Conservation (phyloP, 2,329 filamentous ascomycete genomes). For the Akanthomyces lecanii region DNA sequence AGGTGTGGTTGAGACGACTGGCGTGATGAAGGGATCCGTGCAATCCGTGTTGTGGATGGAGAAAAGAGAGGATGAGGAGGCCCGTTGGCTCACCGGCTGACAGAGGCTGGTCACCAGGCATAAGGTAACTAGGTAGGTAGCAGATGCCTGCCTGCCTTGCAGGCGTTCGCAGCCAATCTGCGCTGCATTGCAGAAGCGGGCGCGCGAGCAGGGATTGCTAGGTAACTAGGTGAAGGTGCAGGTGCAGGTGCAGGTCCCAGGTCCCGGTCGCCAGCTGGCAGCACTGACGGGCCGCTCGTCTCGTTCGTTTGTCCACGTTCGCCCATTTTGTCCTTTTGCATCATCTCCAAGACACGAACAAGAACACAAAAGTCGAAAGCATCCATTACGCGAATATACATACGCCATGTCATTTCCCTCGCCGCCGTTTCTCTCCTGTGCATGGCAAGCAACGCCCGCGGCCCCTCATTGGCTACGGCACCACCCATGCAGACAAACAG, state of each 20-base stretch:
- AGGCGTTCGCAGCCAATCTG: no score
- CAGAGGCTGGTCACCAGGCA: background rate
- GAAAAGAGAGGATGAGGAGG: background rate
- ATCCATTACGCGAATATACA: background rate
- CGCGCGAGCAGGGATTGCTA: background rate
- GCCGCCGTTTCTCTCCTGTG: background rate
- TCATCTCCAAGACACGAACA: background rate
- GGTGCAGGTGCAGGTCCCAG: background rate
- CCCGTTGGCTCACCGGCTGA: constrained; percentile 1
- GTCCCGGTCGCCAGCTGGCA: background rate
- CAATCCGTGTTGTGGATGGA: background rate
- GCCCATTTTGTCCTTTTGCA: background rate
- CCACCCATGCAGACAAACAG: constrained; percentile 1
- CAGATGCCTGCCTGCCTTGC: background rate
- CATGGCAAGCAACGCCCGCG: background rate
- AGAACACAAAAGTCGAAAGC: background rate
- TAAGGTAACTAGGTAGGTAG: background rate
- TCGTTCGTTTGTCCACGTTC: background rate
- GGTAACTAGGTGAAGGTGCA: background rate
- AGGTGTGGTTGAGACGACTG: background rate
- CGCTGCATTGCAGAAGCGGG: background rate
- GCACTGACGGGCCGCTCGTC: background rate
- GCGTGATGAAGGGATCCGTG: constrained; percentile 1
- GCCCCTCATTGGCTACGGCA: background rate
- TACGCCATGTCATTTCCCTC: background rate